Percentiles rank a stretch among this genome's conserved stretches.
These are phyloP conservation scores for Neopestalotiopsis sp. DNA, from an alignment of 2,329 filamentous ascomycete species.

Conservation along the genomic window DNA sequence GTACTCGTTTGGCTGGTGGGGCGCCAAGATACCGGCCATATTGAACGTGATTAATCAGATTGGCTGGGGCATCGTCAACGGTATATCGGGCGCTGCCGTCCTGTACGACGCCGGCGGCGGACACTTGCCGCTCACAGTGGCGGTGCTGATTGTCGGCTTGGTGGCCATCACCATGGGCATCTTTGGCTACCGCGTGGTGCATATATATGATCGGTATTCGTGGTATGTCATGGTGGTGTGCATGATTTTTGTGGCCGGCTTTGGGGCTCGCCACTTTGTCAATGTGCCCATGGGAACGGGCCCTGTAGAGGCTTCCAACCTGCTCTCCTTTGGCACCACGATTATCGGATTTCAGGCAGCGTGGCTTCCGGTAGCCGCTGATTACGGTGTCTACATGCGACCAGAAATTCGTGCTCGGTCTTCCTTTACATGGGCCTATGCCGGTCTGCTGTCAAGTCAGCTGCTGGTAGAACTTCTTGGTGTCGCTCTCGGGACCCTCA, in stretches of 20 bases:
- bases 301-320: not conserved
- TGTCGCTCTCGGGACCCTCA: not conserved
- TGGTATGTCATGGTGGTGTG: slow-evolving; percentile 1
- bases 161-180: not conserved
- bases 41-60: not conserved
- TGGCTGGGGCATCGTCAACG: slow-evolving; percentile 5
- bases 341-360: slow-evolving; percentile 5
- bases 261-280: not conserved
- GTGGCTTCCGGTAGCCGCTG: not conserved
- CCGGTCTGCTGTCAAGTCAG: slow-evolving; percentile 1
- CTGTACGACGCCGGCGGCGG: slow-evolving; percentile 1
- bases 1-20: slow-evolving; percentile 3
- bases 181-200: slow-evolving; percentile 1
- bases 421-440: not conserved
- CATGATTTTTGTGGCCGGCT: not conserved
- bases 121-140: not conserved
- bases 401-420: not conserved
- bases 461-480: not conserved
- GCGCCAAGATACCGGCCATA: not conserved
- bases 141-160: not conserved
- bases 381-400: slow-evolving; percentile 3
- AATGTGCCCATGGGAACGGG: slow-evolving; percentile 4
- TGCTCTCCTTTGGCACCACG: not conserved
- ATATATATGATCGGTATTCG: slow-evolving; percentile 4
- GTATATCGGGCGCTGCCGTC: not conserved